Evolutionary conservation across 495 filamentous ascomycete genomes (phyloP), one percentile per base, ranked within the genome.

Genomic region (Pyronema omphalodes): DNA sequence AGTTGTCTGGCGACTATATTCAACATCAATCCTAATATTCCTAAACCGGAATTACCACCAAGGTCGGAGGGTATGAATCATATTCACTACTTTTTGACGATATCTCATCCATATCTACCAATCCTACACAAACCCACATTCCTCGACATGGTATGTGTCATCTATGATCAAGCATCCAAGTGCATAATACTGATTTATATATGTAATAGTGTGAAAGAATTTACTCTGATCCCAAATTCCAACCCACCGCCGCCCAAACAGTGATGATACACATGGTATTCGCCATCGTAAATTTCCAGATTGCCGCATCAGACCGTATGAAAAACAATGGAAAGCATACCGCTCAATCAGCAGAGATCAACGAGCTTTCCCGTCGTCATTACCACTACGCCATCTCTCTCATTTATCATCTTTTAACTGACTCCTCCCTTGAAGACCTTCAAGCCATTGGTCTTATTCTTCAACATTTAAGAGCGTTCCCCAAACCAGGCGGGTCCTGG

Each of bases 221-320:
- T 49, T 85, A 83, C 57, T 75, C 82, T 53, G 79, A 84, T 19
- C 68, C 73, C 6, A 68, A 55, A 44, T 84, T 77, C 64, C 67
- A 72, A 52, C 74, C 81, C 0, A 74, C 74, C 0, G 65, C 75
- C 1, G 74, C 81, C 0, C 80, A 88, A 57, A 74, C 71, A 1
- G 82, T 84, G n/a, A 74, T 76, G 57, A 71, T 85, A 17, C 83
- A 88, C 67, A 83, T 85, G 75, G 71, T 87, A 47, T 81, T 88
- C 58, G 81, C 83, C 14, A 81, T 80, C 41, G 78, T 87, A 60
- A 79, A 78, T 58, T 86, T 80, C 51, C 85, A 88, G 59, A 81
- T 78, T 54, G 78, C 79, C 17, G 66, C 75, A 6, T 71, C 81
- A 0, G 83, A 84, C 55, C 69, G 72, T 17, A 71, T 79, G 58